Evolutionary conservation across 176 grass and related monocot genomes (phyloP).

Genomic region (Luzula sylvatica): DNA sequence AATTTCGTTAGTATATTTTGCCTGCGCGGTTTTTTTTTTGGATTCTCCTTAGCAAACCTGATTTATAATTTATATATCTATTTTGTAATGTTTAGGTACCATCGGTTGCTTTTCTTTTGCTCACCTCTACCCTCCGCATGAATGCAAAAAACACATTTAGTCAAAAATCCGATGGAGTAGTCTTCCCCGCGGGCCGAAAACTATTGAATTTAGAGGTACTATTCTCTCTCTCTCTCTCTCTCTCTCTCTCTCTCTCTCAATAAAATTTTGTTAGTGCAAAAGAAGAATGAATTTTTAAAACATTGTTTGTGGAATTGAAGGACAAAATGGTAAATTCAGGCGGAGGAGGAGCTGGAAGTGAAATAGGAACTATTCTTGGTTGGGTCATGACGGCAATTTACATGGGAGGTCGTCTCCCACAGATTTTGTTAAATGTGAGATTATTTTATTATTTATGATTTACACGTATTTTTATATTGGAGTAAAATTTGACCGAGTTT

Average conservation of each 20-base stretch:
- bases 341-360: conserved; percentile 29
- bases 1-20: too few species aligned
- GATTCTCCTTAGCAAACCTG: too few species aligned
- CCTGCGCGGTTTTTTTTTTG: too few species aligned
- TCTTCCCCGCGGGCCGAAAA: conserved; percentile 63
- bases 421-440: conserved; percentile 91
- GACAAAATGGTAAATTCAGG: conserved; percentile 16
- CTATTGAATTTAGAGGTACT: conserved; percentile 54
- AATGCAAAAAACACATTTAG: conserved; percentile 25
- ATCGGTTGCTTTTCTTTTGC: conserved; percentile 39
- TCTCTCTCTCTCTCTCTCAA: not conserved
- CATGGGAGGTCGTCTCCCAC: conserved; percentile 86
- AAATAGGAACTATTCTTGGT: conserved; percentile 78
- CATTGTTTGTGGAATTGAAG: conserved; percentile 4
- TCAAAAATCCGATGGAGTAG: conserved; percentile 32
- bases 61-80: not conserved
- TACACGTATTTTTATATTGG: not conserved
- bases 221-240: conserved; percentile 2
- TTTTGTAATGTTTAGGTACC: conserved; percentile 47
- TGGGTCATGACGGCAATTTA: conserved; percentile 92
- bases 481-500: not conserved
- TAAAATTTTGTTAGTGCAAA: not conserved
- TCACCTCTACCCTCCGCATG: conserved; percentile 35
- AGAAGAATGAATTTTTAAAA: not conserved
- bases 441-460: not conserved